Base-by-base conservation (phyloP, 441 rosid species). In the Rhodomyrtus psidioides region DNA sequence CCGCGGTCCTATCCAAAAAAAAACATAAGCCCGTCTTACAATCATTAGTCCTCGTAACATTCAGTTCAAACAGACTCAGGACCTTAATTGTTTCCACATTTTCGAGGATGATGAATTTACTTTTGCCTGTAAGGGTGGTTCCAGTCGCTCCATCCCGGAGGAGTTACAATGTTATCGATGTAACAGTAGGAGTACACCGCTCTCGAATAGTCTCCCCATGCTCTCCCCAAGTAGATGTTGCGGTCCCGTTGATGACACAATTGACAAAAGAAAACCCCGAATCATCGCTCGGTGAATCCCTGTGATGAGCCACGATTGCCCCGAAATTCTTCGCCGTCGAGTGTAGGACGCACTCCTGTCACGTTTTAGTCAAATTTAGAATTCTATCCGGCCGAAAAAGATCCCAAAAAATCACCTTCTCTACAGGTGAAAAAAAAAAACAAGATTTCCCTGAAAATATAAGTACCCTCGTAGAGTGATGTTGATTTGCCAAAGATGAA, bases 141-240 rank as follows among this genome's bases (percentile, higher is more conserved):
- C 99, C 99, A 97, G 91, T 97, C 98, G 83, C 93, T 96, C 99
- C 99, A 97, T 76, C 99, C 97, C 39, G 90, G n/a, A 9, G 98
- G 96, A 85, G 76, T 86, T 86, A 97, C 93, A 65, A 96, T 82
- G 89, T 94, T 91, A 46, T 88, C 95, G 17, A 97, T 81, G 74
- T 88, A 82, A 87, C 98, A 94, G 90, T 96, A 89, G 4, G 99
- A 93, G 88, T 95, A 97, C 44, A 97, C 90, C 7, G 84, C 88
- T 89, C 96, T 95, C 9, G 99, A 95, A 82, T 93, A 93, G 87
- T 92, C 90, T 54, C 99, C 99, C 98, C 99, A 97, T 85, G 99
- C 98, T 91, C 99, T 92, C 86, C 99, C 99, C 60, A 97, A 75
- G 34, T 88, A 91, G 85, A 96, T 88, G 86, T 88, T 92, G 21